These are phyloP conservation scores for Antrodiella citrinella DNA, from an alignment of 768 basidiomycete genomes.

Conservation along the genomic window DNA sequence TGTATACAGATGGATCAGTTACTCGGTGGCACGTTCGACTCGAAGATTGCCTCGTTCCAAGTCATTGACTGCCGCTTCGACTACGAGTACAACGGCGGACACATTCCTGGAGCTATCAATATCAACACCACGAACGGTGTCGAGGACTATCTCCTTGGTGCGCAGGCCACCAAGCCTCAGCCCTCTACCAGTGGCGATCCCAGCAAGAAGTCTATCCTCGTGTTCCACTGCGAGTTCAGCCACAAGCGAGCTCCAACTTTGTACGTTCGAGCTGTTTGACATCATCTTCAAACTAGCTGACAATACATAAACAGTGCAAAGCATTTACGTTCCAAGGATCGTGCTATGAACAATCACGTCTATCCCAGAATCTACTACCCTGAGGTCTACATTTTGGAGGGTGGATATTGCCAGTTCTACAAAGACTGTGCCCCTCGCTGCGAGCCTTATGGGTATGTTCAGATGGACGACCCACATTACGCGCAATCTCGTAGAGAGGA, in stretches of 20 bases:
- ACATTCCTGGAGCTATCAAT: conserved; percentile 87
- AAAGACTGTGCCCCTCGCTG: conserved; percentile 62
- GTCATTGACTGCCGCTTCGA: conserved; percentile 97
- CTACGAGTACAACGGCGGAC: conserved; percentile 92
- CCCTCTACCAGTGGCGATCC: conserved; percentile 71
- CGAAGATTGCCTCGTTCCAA: conserved; percentile 59
- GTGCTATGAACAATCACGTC: conserved; percentile 75
- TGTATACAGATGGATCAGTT: conserved; percentile 61
- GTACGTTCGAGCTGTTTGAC: conserved; percentile 39
- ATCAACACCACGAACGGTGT: conserved; percentile 75
- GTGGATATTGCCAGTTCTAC: conserved; percentile 90
- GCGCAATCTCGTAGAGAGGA: conserved; percentile 75
- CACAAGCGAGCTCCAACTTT: conserved; percentile 93
- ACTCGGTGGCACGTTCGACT: conserved; percentile 64
- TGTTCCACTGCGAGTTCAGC: conserved; percentile 99
- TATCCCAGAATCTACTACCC: conserved; percentile 95
- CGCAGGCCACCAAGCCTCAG: conserved; percentile 43
- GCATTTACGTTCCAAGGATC: conserved; percentile 84
- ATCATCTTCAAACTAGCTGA: not conserved
- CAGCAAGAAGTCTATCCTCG: conserved; percentile 70
- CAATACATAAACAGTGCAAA: conserved; percentile 58
- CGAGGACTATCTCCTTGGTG: conserved; percentile 72
- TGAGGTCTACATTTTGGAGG: conserved; percentile 94
- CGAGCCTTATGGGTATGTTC: conserved; percentile 75
- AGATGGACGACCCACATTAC: conserved; percentile 92